A percentile compares a stretch with the other conserved stretches of the same genome.
phyloP scores from a whole-genome alignment of 1,139 yeast species.

The Scheffersomyces parashehatae region DNA sequence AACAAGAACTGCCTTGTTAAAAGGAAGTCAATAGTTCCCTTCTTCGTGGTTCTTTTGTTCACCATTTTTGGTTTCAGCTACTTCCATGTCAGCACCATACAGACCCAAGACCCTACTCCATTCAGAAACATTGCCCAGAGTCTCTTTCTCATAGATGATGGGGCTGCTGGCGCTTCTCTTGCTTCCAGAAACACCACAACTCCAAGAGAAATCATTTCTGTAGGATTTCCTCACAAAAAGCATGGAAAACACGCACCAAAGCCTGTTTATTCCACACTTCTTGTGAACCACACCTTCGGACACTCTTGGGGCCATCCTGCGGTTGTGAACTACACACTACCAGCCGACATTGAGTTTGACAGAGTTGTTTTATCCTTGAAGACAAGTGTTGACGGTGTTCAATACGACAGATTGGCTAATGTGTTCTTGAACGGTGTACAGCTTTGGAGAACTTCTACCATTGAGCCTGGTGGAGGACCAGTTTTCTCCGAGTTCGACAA shows the following conservation, averaged over 20 bases:
- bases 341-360: conserved; percentile 45
- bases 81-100: no score
- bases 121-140: background rate
- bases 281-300: conserved; percentile 52
- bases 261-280: conserved; percentile 40
- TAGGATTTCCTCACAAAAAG: background rate
- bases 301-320: conserved; percentile 62
- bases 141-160: background rate
- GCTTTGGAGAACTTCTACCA: conserved; percentile 83
- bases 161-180: no score
- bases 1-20: no score
- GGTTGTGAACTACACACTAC: conserved; percentile 38
- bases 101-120: no score
- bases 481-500: conserved; percentile 53
- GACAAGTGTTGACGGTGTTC: conserved; percentile 64
- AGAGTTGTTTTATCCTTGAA: conserved; percentile 61
- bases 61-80: no score
- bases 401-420: conserved; percentile 77
- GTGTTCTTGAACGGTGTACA: conserved; percentile 65
- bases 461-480: conserved; percentile 63
- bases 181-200: no score
- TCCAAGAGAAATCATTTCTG: background rate
- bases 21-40: no score
- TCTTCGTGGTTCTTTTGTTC: no score
- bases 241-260: conserved; percentile 4